These are phyloP conservation scores for Colletotrichum horii DNA, from an alignment of 2,329 filamentous ascomycete genomes.

Conservation along the genomic window DNA sequence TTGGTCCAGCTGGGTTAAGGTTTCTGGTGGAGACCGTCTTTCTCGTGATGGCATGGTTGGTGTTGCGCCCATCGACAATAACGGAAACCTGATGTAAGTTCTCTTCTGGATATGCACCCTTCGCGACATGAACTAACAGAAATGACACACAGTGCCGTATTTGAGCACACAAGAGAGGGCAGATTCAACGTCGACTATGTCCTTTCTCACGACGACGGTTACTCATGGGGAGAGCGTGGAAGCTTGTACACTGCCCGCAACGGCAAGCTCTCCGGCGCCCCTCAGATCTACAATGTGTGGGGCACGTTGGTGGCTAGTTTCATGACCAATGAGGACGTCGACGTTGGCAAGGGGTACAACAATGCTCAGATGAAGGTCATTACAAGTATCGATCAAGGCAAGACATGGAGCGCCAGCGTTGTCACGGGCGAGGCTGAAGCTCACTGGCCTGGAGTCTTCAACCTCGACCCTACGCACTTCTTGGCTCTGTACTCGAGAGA, in stretches of 20 bases:
- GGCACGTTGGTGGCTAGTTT: constrained; percentile 46
- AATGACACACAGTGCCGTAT: constrained; percentile 34
- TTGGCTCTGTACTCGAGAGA: constrained; percentile 31
- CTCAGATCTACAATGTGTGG: constrained; percentile 46
- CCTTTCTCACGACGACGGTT: constrained; percentile 43
- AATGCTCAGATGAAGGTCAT: constrained; percentile 32
- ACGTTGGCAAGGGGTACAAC: constrained; percentile 26
- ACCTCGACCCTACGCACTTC: constrained; percentile 25
- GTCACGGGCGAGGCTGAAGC: constrained; percentile 29
- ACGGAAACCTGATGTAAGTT: constrained; percentile 37
- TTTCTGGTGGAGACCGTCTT: constrained; percentile 37
- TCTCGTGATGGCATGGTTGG: constrained; percentile 52
- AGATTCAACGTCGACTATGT: constrained; percentile 42
- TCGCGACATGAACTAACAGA: neutral
- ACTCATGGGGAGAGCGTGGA: constrained; percentile 40
- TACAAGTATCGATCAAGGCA: constrained; percentile 29
- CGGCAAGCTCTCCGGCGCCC: constrained; percentile 42
- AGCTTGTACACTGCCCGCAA: constrained; percentile 40
- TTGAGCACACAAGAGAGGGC: constrained; percentile 41
- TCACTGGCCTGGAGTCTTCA: constrained; percentile 37
- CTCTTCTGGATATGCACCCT: neutral
- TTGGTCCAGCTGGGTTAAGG: constrained; percentile 35
- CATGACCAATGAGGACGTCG: constrained; percentile 48
- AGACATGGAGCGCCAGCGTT: constrained; percentile 28
- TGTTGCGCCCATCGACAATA: constrained; percentile 35